These are phyloP conservation scores for Scheffersomyces quercinus DNA, from an alignment of 1,139 yeast genomes.

Conservation along the genomic window DNA sequence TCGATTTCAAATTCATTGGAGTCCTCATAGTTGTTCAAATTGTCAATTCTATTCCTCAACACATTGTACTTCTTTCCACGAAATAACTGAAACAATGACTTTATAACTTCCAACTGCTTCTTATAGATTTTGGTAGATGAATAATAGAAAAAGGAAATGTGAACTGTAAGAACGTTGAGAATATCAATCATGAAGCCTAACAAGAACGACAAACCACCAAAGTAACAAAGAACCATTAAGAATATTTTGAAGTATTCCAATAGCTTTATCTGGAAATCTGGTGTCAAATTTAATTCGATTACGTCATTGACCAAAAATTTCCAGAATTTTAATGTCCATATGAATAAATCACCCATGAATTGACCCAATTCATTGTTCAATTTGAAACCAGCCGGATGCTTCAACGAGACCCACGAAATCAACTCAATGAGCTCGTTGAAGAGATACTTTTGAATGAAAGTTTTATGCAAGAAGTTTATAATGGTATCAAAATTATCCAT, in stretches of 20 bases:
- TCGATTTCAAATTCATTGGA: constrained; percentile 65
- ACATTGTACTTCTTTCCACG: constrained; percentile 88
- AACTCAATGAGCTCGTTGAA: constrained; percentile 42
- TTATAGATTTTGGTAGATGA: constrained; percentile 78
- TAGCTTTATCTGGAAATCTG: constrained; percentile 3
- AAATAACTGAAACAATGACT: constrained; percentile 79
- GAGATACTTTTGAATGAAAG: constrained; percentile 34
- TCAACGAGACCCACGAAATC: constrained; percentile 72
- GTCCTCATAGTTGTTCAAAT: constrained; percentile 35
- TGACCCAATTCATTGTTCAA: constrained; percentile 82
- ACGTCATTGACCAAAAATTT: constrained; percentile 22
- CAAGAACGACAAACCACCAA: constrained; percentile 73
- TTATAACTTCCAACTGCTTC: constrained; percentile 68
- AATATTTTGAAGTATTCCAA: constrained; percentile 8
- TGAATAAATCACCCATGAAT: constrained; percentile 81
- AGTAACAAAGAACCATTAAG: constrained; percentile 26
- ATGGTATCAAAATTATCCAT: constrained; percentile 43
- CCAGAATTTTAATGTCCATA: constrained; percentile 85
- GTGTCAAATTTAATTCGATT: constrained; percentile 4
- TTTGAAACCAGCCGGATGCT: constrained; percentile 92
- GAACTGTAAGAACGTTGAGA: constrained; percentile 63
- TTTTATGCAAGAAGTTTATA: constrained; percentile 31
- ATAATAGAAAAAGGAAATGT: constrained; percentile 72
- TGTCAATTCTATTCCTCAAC: constrained; percentile 80
- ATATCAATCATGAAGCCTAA: constrained; percentile 68